These are phyloP conservation scores for Marasmius sp. DNA, from an alignment of 1,284 basidiomycete genomes.

Conservation along the genomic window DNA sequence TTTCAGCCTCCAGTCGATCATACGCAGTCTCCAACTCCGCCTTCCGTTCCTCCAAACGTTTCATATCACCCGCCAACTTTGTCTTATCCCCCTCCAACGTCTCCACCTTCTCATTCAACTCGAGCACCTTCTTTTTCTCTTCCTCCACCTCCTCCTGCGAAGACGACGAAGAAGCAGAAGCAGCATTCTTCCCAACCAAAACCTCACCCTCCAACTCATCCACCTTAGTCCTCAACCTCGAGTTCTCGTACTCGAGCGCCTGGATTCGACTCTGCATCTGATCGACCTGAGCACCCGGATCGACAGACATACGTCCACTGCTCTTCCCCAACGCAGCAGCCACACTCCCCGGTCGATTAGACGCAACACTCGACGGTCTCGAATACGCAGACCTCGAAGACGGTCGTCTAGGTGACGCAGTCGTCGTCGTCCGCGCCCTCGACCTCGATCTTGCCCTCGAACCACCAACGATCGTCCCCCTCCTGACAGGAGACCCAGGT, in stretches of 20 bases:
- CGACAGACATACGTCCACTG: constrained; percentile 3
- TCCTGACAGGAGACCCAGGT: constrained; percentile 19
- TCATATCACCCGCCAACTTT: constrained; percentile 51
- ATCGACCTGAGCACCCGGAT: constrained; percentile 28
- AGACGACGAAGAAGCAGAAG: not conserved
- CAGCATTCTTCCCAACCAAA: not conserved
- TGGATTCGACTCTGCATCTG: constrained; percentile 52
- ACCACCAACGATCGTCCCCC: not conserved
- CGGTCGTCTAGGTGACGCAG: constrained; percentile 4
- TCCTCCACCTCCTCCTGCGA: not conserved
- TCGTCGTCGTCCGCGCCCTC: not conserved
- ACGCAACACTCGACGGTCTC: constrained; percentile 14
- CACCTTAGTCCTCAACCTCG: constrained; percentile 29
- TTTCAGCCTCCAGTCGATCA: constrained; percentile 27
- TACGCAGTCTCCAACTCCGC: constrained; percentile 51
- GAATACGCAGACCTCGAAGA: constrained; percentile 22
- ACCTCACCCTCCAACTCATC: not conserved
- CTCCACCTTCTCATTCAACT: not conserved
- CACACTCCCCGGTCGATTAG: constrained; percentile 3
- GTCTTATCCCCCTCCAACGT: constrained; percentile 48
- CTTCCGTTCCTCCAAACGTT: constrained; percentile 40
- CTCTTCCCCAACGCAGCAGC: not conserved
- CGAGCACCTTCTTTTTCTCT: constrained; percentile 26
- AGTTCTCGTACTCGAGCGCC: constrained; percentile 59
- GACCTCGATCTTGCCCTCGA: constrained; percentile 5